phyloP scores from a whole-genome alignment of 805 yeast genomes.

The Ogataea thermomethanolica region DNA sequence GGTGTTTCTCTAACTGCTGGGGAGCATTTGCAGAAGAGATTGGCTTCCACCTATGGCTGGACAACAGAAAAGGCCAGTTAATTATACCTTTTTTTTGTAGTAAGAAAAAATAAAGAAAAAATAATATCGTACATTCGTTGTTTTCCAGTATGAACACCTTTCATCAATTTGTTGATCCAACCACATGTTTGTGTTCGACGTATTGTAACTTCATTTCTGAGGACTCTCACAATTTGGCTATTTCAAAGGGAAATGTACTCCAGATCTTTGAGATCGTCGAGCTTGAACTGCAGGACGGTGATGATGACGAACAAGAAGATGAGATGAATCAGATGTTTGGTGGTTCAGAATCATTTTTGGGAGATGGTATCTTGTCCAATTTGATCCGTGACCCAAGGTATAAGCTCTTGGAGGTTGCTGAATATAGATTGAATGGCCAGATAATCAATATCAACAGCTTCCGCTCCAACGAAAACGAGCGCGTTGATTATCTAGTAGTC shows the following conservation, averaged over 20 bases:
- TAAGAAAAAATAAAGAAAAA: too few species aligned
- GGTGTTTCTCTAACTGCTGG: slow-evolving; percentile 57
- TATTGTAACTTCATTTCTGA: slow-evolving; percentile 42
- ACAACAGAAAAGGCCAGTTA: slow-evolving; percentile 9
- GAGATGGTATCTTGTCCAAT: slow-evolving; percentile 21
- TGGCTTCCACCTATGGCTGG: slow-evolving; percentile 65
- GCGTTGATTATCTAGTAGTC: slow-evolving; percentile 57
- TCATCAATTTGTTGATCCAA: slow-evolving; percentile 71
- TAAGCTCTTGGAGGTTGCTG: slow-evolving; percentile 48
- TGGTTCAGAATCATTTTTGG: slow-evolving; percentile 20
- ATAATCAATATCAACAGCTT: slow-evolving; percentile 55
- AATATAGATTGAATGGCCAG: slow-evolving; percentile 68
- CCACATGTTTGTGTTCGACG: slow-evolving; percentile 62
- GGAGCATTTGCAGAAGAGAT: slow-evolving; percentile 60
- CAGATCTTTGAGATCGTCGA: slow-evolving; percentile 52
- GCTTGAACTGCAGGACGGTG: slow-evolving; percentile 20
- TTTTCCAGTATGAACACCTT: slow-evolving; percentile 66
- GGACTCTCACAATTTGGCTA: slow-evolving; percentile 50
- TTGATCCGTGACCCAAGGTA: slow-evolving; percentile 18
- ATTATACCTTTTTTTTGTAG: neutral
- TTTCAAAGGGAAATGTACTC: slow-evolving; percentile 67
- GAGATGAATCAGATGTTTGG: slow-evolving; percentile 14
- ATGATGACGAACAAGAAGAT: slow-evolving; percentile 16
- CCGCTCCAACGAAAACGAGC: slow-evolving; percentile 43
- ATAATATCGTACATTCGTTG: neutral